phyloP scores from a whole-genome alignment of 2,329 filamentous ascomycete species.

The Leptodontidium sp. region DNA sequence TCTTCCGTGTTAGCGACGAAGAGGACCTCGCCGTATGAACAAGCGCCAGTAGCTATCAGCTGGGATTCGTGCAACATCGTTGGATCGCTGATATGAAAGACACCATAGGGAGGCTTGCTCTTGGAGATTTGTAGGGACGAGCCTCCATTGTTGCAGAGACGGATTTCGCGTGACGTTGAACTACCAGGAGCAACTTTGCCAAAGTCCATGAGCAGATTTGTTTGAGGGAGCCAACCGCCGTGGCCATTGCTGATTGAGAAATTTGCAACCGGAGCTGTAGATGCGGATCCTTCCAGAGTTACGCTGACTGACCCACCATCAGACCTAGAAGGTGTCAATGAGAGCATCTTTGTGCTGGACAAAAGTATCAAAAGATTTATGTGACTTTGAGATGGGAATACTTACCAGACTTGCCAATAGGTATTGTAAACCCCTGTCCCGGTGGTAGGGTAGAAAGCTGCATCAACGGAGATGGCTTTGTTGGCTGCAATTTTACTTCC shows the following conservation, averaged over 20 bases:
- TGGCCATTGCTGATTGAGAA: constrained; percentile 45
- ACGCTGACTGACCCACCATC: constrained; percentile 44
- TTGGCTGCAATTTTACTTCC: constrained; percentile 41
- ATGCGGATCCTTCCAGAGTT: constrained; percentile 43
- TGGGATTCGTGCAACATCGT: constrained; percentile 45
- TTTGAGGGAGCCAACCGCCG: constrained; percentile 45
- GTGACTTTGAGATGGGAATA: neutral
- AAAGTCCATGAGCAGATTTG: constrained; percentile 40
- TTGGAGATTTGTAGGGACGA: constrained; percentile 45
- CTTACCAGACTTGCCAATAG: constrained; percentile 43
- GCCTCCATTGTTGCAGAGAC: constrained; percentile 46
- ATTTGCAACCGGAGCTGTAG: constrained; percentile 43
- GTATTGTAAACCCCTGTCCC: constrained; percentile 44
- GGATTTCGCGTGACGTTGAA: constrained; percentile 39
- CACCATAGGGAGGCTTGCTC: constrained; percentile 44
- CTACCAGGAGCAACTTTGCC: constrained; percentile 43
- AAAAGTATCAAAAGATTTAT: neutral
- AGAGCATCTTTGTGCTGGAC: neutral
- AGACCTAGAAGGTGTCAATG: constrained; percentile 18
- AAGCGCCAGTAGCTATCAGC: constrained; percentile 40
- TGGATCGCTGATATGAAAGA: constrained; percentile 37
- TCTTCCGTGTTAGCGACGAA: constrained; percentile 40
- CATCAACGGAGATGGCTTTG: constrained; percentile 39
- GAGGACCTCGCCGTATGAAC: constrained; percentile 44
- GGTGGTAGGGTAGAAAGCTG: constrained; percentile 44